Percentiles rank a stretch among this genome's conserved stretches.
phyloP scores from a whole-genome alignment of 257 asterid species.

The Nemophila menziesii region DNA sequence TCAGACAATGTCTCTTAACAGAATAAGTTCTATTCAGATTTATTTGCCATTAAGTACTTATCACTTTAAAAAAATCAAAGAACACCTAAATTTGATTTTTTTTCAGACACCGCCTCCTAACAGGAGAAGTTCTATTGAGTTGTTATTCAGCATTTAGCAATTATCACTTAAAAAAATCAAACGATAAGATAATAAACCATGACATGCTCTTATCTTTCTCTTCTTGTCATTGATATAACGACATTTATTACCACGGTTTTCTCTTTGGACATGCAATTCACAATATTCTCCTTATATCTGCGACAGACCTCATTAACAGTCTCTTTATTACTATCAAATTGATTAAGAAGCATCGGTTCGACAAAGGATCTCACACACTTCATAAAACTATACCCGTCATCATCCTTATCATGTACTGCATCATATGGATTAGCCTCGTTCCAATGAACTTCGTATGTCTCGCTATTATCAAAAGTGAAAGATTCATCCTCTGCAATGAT shows the following conservation, averaged over 20 bases:
- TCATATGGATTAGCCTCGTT: not conserved
- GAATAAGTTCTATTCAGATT: too few species aligned
- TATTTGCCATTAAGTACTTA: too few species aligned
- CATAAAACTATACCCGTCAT: not conserved
- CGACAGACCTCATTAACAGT: not conserved
- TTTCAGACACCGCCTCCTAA: too few species aligned
- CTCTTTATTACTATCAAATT: not conserved
- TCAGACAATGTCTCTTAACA: too few species aligned
- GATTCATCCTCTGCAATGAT: conserved; percentile 6
- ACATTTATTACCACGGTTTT: conserved; percentile 25
- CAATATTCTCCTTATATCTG: conserved; percentile 9
- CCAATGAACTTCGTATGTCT: conserved; percentile 6
- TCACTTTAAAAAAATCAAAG: too few species aligned
- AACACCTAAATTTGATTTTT: too few species aligned
- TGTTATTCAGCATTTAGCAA: too few species aligned
- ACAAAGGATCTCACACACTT: conserved; percentile 3
- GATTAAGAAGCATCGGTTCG: not conserved
- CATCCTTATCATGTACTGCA: not conserved
- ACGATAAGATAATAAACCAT: too few species aligned
- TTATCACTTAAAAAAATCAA: too few species aligned
- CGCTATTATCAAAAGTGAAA: conserved; percentile 5
- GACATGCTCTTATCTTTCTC: not conserved
- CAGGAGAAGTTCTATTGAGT: too few species aligned
- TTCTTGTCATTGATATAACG: conserved; percentile 24
- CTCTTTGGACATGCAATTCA: conserved; percentile 23